These are phyloP conservation scores for Fraxinus anomala DNA, from an alignment of 257 asterid species.

Conservation along the genomic window DNA sequence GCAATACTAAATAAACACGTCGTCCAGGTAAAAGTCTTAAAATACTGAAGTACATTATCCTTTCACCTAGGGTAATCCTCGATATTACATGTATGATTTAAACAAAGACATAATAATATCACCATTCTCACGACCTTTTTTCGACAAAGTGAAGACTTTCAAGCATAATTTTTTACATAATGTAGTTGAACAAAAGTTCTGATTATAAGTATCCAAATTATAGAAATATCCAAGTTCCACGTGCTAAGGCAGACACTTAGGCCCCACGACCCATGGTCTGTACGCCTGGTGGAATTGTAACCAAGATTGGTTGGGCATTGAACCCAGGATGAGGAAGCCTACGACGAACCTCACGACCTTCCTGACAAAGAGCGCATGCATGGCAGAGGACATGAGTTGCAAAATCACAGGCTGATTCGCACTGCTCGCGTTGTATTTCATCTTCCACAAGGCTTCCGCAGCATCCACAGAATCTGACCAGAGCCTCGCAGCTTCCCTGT, in stretches of 20 bases:
- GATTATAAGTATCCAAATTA: neutral
- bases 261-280: slow-evolving; percentile 79
- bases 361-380: slow-evolving; percentile 92
- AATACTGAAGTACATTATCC: no score
- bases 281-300: slow-evolving; percentile 75
- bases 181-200: neutral
- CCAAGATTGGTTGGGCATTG: slow-evolving; percentile 54
- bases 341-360: slow-evolving; percentile 96
- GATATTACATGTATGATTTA: neutral
- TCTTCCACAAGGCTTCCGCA: slow-evolving; percentile 60
- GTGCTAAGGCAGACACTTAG: slow-evolving; percentile 14
- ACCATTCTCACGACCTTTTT: neutral
- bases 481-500: slow-evolving; percentile 91
- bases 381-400: slow-evolving; percentile 88
- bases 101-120: neutral
- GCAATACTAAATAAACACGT: no score
- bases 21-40: no score
- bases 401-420: slow-evolving; percentile 77
- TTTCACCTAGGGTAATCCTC: neutral
- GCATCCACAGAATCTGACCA: slow-evolving; percentile 72
- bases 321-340: slow-evolving; percentile 88
- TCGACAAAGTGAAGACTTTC: neutral
- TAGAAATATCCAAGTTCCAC: neutral
- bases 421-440: slow-evolving; percentile 78
- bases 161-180: neutral